Evolutionary conservation across 2,329 filamentous ascomycete genomes (phyloP), one percentile per base, ranked within the genome.

Genomic region (Exophiala spinifera): DNA sequence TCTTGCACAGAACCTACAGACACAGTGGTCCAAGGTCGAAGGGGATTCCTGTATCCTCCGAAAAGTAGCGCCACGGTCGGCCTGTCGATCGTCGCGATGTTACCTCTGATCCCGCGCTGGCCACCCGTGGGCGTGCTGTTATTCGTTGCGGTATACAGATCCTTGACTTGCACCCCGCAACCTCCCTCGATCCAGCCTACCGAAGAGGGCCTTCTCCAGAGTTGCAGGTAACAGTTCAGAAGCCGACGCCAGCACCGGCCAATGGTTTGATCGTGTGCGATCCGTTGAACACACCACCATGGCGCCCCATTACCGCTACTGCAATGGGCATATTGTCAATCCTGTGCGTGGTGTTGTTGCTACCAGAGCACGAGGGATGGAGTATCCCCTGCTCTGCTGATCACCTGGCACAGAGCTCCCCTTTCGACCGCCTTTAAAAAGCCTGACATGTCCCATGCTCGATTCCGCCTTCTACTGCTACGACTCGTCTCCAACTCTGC

Each of bases 41-140:
- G 11, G 28, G 11, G 28, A 31, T 31, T 31, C 28, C 28, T 31
- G 28, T 31, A 31, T 31, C 6, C 8, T 31, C 28, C 28, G 28
- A 31, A 31, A 31, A 31, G 4, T 31, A 5, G 28, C 28, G 7
- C 8, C 28, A 31, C 28, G 14, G 36, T 39, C 36, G 17, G 21
- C 46, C 49, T 45, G 34, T 34, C 28, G 10, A 51, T 33, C 19
- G 47, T 51, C 55, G 51, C 55, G 47, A 57, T 54, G 55, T 54
- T 33, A 57, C 55, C 28, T 48, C 44, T 50, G 5, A 51, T 46
- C 46, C 49, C 45, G 36, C 45, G 15, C 34, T 25, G n/a, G 51
- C 28, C 14, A 15, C 28, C 21, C 21, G 19, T n/a, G 48, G 51
- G 44, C 45, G 25, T 51, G 40, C 23, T 46, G 42, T 47, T 25